Percentiles rank a stretch among this genome's conserved stretches.
These are phyloP conservation scores for Chaetomiaceae sp. DNA, from an alignment of 2,329 filamentous ascomycete species.

Conservation along the genomic window DNA sequence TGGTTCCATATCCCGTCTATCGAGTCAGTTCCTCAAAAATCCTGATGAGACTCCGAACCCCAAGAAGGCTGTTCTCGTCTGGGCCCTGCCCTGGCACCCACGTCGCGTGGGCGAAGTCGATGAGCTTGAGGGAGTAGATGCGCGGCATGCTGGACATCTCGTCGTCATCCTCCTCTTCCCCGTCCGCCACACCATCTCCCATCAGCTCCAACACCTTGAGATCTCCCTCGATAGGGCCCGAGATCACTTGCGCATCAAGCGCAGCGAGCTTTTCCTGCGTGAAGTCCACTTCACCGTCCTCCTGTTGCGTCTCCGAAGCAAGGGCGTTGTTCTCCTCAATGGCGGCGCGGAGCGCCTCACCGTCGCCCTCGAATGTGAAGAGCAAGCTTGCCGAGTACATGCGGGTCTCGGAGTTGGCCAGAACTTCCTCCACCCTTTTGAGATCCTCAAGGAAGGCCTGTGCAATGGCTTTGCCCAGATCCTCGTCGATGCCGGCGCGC, in stretches of 20 bases:
- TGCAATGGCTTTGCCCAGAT: conserved; percentile 50
- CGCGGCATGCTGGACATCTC: conserved; percentile 45
- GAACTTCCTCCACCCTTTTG: conserved; percentile 44
- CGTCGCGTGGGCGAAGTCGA: conserved; percentile 91
- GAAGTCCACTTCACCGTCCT: conserved; percentile 15
- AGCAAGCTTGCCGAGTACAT: conserved; percentile 60
- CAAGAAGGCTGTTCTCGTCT: conserved; percentile 75
- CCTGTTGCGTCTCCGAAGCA: conserved; percentile 47
- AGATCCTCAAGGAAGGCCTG: conserved; percentile 49
- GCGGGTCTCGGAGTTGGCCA: conserved; percentile 52
- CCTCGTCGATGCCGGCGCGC: conserved; percentile 51
- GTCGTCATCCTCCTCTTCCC: conserved; percentile 49
- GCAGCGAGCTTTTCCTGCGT: background rate
- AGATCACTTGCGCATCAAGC: background rate
- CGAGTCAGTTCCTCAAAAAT: conserved; percentile 63
- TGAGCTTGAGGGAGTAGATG: conserved; percentile 76
- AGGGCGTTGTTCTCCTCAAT: conserved; percentile 49
- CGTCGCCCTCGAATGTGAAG: conserved; percentile 60
- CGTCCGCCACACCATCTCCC: conserved; percentile 30
- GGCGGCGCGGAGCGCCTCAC: conserved; percentile 44
- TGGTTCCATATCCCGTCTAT: conserved; percentile 13
- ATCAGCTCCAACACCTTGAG: conserved; percentile 17
- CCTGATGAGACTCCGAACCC: conserved; percentile 63
- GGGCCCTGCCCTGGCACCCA: conserved; percentile 78
- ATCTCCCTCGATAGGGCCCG: conserved; percentile 13